phyloP scores from a whole-genome alignment of 495 filamentous ascomycete genomes.

The Aspergillus sclerotiicarbonarius region DNA sequence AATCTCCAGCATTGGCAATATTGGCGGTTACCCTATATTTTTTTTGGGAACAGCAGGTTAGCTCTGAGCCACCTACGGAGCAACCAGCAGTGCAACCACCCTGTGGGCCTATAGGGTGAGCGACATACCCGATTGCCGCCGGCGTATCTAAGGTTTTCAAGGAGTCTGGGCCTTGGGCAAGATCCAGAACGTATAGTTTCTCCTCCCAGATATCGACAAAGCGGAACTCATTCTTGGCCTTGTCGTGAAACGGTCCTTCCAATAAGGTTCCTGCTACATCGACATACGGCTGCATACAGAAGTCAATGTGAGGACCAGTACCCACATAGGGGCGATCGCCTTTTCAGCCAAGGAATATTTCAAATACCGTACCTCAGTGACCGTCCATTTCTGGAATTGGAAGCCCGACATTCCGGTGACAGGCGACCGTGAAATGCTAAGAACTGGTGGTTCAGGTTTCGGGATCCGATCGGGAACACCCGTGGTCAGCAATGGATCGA shows the following conservation, averaged over 20 bases:
- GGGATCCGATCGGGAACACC: conserved; percentile 5
- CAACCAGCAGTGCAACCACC: not conserved
- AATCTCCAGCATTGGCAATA: conserved; percentile 63
- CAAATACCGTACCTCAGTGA: conserved; percentile 36
- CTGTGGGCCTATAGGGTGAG: conserved; percentile 2
- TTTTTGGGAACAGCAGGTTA: conserved; percentile 11
- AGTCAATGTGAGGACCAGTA: conserved; percentile 13
- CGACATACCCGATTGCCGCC: conserved; percentile 56
- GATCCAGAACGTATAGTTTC: conserved; percentile 69
- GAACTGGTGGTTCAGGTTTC: conserved; percentile 2
- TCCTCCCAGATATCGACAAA: conserved; percentile 88
- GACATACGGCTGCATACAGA: conserved; percentile 63
- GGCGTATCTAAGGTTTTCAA: conserved; percentile 66
- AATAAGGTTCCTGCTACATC: conserved; percentile 70
- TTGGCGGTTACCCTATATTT: conserved; percentile 70
- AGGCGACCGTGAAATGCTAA: not conserved
- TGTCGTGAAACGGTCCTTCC: conserved; percentile 81
- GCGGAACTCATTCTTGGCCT: conserved; percentile 65
- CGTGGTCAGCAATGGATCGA: conserved; percentile 1
- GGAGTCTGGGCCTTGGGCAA: conserved; percentile 61
- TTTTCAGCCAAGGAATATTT: not conserved
- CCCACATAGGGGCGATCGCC: conserved; percentile 1
- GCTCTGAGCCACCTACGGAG: not conserved
- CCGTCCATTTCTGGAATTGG: conserved; percentile 42
- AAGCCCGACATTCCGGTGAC: conserved; percentile 31